Evolutionary conservation across 805 yeast species (phyloP).

Genomic region (Metschnikowia continentalis): DNA sequence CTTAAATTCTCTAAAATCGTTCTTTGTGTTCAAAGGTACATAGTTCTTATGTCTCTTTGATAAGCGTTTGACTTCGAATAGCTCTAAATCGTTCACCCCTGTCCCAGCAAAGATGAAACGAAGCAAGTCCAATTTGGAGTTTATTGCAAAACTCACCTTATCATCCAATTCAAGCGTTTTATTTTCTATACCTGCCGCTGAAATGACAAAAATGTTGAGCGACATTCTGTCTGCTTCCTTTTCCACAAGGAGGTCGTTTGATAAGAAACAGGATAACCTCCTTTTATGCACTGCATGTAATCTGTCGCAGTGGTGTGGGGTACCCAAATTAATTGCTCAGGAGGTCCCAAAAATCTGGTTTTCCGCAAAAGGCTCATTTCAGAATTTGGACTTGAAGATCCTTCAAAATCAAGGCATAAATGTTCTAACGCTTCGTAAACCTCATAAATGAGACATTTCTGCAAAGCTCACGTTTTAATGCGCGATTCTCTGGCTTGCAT

Average conservation of each 20-base stretch:
- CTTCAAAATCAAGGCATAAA: background rate
- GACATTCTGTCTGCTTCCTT: background rate
- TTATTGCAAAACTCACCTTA: background rate
- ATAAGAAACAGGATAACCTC: background rate
- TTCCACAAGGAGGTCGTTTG: background rate
- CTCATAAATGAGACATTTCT: background rate
- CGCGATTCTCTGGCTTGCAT: slow-evolving; percentile 2
- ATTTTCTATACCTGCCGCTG: background rate
- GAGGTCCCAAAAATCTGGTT: background rate
- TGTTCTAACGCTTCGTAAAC: background rate
- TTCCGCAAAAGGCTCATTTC: background rate
- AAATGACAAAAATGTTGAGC: background rate
- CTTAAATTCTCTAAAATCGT: slow-evolving; percentile 41
- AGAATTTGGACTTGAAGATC: background rate
- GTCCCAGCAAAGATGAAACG: background rate
- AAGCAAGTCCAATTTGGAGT: background rate
- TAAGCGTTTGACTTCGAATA: slow-evolving; percentile 29
- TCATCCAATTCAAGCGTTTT: background rate
- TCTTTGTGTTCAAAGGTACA: slow-evolving; percentile 32
- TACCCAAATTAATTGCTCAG: background rate
- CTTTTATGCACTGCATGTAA: background rate
- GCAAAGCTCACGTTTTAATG: background rate
- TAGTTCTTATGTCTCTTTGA: slow-evolving; percentile 44
- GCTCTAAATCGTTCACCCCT: background rate
- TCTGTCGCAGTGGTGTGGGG: slow-evolving; percentile 2